Evolutionary conservation across 345 rosid genomes (phyloP), one percentile per base, ranked within the genome.

Genomic region (Melastoma malabathricum): DNA sequence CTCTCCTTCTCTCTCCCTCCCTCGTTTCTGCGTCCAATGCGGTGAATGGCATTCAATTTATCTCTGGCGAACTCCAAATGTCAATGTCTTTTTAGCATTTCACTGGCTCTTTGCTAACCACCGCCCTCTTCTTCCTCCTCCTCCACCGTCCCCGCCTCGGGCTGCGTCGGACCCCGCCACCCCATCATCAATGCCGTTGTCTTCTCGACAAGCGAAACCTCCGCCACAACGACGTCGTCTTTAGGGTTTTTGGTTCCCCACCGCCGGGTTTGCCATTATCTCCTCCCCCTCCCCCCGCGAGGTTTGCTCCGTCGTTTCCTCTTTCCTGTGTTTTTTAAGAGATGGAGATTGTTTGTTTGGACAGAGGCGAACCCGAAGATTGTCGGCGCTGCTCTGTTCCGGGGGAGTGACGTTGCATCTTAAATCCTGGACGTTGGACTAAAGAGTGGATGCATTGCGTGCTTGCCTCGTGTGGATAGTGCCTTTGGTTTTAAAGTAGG

Each of bases 231-330:
- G 55, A 44, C 39, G 61, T 22, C 29, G 50, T 48, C n/a, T 55
- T 48, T 15, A 68, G 62, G 65, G 15, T 73, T 69, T 27, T n/a
- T n/a, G 72, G 66, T 56, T 68, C 64, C 52, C 10, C 23, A 31
- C 18, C 43, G 53, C 82, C 86, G 60, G 60, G 59, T 68, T 71
- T 66, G 59, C 69, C 43, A 43, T 23, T 43, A 44, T 5, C 86
- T 76, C 65, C 22, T 8, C 45, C 41, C 50, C 10, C 18, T 46
- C 10, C 19, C 19, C 39, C 22, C 43, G 12, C 27, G n/a, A n/a
- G n/a, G 13, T 58, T 50, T 55, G 44, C 49, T 41, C 58, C 46
- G 63, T 54, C 67, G 64, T 73, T n/a, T n/a, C n/a, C n/a, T n/a
- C n/a, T 19, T 43, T 45, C 44, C 38, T 13, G 0, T 17, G n/a